phyloP scores from a whole-genome alignment of 2,329 filamentous ascomycete genomes.

The Pseudogymnoascus sp. region DNA sequence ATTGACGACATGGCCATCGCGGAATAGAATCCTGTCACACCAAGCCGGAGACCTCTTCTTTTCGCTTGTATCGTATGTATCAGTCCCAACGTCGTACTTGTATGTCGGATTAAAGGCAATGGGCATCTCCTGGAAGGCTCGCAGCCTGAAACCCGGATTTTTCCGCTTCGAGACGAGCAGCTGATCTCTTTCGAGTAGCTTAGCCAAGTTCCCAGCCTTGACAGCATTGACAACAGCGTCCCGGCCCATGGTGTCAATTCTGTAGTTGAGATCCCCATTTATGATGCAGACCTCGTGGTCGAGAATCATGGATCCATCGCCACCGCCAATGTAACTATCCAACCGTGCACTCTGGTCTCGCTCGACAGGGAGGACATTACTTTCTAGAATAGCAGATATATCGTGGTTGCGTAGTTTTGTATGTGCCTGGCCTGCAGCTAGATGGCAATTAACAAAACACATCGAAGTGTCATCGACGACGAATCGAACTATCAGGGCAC shows the following conservation, averaged over 20 bases:
- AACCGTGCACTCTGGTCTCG: constrained; percentile 58
- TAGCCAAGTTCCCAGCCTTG: constrained; percentile 69
- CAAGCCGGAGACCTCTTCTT: constrained; percentile 91
- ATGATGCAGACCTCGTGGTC: constrained; percentile 97
- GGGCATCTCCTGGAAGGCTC: constrained; percentile 81
- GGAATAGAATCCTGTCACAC: constrained; percentile 90
- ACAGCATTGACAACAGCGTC: constrained; percentile 86
- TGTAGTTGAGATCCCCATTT: constrained; percentile 95
- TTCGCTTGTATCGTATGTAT: constrained; percentile 88
- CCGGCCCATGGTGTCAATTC: constrained; percentile 93
- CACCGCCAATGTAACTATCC: constrained; percentile 81
- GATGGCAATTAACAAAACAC: constrained; percentile 95
- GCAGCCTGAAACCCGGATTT: constrained; percentile 81
- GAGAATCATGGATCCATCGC: constrained; percentile 87
- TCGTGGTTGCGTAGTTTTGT: constrained; percentile 90
- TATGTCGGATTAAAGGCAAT: constrained; percentile 95
- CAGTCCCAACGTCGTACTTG: constrained; percentile 95
- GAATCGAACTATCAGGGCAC: constrained; percentile 86
- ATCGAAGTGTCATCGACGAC: constrained; percentile 87
- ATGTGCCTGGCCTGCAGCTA: constrained; percentile 87
- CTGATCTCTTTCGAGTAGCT: constrained; percentile 89
- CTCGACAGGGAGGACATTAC: constrained; percentile 64
- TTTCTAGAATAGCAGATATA: constrained; percentile 80
- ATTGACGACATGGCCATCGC: constrained; percentile 70
- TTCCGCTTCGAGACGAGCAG: constrained; percentile 80